Conservation (phyloP, 495 filamentous ascomycete species). For the Achaetomiella virescens region DNA sequence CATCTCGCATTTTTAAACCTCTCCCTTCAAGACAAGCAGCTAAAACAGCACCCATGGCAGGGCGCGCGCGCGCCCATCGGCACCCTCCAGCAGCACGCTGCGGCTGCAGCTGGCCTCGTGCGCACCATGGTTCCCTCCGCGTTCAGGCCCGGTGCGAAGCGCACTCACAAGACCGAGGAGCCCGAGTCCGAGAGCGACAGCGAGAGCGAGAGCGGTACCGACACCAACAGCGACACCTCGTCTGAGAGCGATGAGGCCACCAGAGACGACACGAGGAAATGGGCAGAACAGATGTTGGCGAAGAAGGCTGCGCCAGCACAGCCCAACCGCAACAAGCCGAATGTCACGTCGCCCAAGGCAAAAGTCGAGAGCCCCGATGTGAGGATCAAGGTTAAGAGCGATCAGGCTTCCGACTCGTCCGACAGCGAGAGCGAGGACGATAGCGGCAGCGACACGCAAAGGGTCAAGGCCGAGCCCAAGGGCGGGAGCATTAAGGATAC, state of each 20-base stretch:
- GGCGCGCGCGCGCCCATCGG: conserved; percentile 30
- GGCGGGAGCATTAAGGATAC: background rate
- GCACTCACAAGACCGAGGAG: conserved; percentile 25
- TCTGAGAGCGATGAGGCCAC: conserved; percentile 1
- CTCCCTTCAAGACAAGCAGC: conserved; percentile 5
- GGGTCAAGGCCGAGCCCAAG: background rate
- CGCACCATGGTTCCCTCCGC: conserved; percentile 17
- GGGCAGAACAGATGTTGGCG: conserved; percentile 1
- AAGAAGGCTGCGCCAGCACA: background rate
- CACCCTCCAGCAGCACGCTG: conserved; percentile 27
- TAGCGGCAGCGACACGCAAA: conserved; percentile 21
- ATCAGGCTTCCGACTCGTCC: conserved; percentile 5
- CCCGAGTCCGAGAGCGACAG: conserved; percentile 21
- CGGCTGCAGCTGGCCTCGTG: conserved; percentile 22
- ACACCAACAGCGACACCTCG: conserved; percentile 20
- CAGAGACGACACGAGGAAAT: background rate
- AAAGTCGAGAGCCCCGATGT: conserved; percentile 5
- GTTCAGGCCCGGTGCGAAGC: conserved; percentile 14
- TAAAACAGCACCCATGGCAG: conserved; percentile 24
- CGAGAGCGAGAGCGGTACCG: conserved; percentile 17
- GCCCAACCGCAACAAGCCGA: background rate
- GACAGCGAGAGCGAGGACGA: conserved; percentile 27
- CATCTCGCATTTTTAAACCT: background rate
- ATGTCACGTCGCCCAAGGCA: background rate
- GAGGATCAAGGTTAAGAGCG: background rate